Evolutionary conservation across 257 asterid genomes (phyloP), one percentile per base, ranked within the genome.

Genomic region (Misopates orontium): DNA sequence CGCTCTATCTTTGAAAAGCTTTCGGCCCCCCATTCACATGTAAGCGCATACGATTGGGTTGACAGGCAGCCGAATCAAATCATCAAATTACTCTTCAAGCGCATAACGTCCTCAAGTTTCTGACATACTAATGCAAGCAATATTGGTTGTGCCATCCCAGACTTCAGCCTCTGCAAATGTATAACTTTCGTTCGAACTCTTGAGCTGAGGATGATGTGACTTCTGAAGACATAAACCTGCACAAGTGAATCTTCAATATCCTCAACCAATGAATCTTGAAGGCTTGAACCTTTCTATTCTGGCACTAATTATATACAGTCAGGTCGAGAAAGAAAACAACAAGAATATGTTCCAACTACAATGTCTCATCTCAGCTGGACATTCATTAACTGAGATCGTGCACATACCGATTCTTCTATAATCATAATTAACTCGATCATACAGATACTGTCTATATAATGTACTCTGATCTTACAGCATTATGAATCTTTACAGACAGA

Each of bases 131-230:
- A 36, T 52, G 72, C 56, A 3, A 74, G 56, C 1, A 71, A 62
- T 2, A 8, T 75, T 24, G 8, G 75, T 52, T 32, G 68, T 56
- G 3, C 1, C 55, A 60, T 61, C 58, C 1, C 76, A 73, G 64
- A 36, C 42, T 36, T 36, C 42, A 36, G 42, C 42, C 42, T 31
- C 52, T 31, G 32, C 69, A 49, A 5, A 50, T 18, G 22, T 50
- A 20, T 64, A 28, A 28, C n/a, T n/a, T n/a, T n/a, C 36, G 7
- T 28, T 28, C 36, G 7, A 28, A 28, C 36, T 28, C 36, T 28
- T 28, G 36, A 28, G 36, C 7, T 28, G 7, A 28, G 3, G 36
- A 3, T 28, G 36, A 28, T 28, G 36, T 28, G 36, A n/a, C 36
- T 7, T 28, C 36, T 2, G 36, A 28, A 7, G 36, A 7, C 7